Percentiles rank a stretch among this genome's conserved stretches.
Evolutionary conservation across 2,329 filamentous ascomycete species (phyloP).

Genomic region (Fusarium poae): DNA sequence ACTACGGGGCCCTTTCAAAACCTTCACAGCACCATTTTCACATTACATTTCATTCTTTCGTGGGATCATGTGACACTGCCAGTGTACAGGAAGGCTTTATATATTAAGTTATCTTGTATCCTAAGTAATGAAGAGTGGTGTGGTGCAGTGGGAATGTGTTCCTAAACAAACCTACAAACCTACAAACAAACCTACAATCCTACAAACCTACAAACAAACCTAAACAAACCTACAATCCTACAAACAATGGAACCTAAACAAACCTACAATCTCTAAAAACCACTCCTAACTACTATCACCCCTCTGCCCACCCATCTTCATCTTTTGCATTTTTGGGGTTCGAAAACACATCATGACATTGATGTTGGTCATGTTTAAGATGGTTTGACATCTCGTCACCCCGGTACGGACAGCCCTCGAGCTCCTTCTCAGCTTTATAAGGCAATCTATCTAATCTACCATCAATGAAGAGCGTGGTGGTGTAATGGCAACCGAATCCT

Average conservation of each 20-base stretch:
- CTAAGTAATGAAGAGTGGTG: neutral
- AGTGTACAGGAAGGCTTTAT: neutral
- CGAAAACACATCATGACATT: neutral
- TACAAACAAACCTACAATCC: neutral
- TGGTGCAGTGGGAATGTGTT: neutral
- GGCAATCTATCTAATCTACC: too few species aligned
- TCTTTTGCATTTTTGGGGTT: neutral
- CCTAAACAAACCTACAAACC: neutral
- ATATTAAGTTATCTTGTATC: neutral
- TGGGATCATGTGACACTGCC: neutral
- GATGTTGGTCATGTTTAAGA: neutral
- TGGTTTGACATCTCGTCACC: neutral
- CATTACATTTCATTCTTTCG: neutral
- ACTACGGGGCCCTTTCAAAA: neutral
- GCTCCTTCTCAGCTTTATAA: too few species aligned
- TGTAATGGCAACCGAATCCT: neutral
- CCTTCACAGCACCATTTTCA: neutral
- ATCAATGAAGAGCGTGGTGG: neutral
- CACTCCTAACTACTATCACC: neutral
- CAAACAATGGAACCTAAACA: neutral
- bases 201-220: neutral
- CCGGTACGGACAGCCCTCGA: neutral
- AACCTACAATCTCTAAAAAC: neutral
- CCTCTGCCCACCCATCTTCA: neutral
- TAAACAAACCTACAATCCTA: neutral